A percentile compares a stretch with the other conserved stretches of the same genome.
Conservation (phyloP, 2,329 filamentous ascomycete species). For the Scopulariopsis brevicaulis region DNA sequence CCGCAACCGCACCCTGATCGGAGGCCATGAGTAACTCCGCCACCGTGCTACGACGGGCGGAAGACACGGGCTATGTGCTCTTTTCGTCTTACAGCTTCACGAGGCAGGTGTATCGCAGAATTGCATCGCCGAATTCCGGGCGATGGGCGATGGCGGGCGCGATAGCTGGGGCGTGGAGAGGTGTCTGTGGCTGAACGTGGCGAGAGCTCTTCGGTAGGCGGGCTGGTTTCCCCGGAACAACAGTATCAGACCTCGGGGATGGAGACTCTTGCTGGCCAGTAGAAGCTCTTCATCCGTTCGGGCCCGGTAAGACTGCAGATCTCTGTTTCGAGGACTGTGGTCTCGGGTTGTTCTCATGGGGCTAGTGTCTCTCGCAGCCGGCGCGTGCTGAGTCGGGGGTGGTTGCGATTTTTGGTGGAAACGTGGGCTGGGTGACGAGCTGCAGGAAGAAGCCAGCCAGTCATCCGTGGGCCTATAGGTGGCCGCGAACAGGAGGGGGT, state of each 20-base stretch:
- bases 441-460: not conserved
- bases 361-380: not conserved
- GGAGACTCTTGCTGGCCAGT: not conserved
- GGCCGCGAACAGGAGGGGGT: not conserved
- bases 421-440: not conserved
- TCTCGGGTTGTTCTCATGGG: not conserved
- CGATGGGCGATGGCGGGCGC: not conserved
- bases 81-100: not conserved
- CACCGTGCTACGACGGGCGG: constrained; percentile 5
- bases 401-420: not conserved
- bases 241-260: not conserved
- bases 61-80: not conserved
- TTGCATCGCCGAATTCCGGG: constrained; percentile 3
- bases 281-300: not conserved
- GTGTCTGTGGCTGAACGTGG: constrained; percentile 19
- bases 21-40: constrained; percentile 34
- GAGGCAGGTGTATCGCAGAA: not conserved
- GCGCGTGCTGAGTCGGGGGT: not conserved
- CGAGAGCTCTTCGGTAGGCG: constrained; percentile 20
- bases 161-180: not conserved
- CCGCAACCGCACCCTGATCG: constrained; percentile 38
- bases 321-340: not conserved
- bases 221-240: not conserved
- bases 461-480: not conserved
- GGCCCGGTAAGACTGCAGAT: not conserved